Evolutionary conservation across 2,329 filamentous ascomycete species (phyloP).

Genomic region (Alternaria brassicae): DNA sequence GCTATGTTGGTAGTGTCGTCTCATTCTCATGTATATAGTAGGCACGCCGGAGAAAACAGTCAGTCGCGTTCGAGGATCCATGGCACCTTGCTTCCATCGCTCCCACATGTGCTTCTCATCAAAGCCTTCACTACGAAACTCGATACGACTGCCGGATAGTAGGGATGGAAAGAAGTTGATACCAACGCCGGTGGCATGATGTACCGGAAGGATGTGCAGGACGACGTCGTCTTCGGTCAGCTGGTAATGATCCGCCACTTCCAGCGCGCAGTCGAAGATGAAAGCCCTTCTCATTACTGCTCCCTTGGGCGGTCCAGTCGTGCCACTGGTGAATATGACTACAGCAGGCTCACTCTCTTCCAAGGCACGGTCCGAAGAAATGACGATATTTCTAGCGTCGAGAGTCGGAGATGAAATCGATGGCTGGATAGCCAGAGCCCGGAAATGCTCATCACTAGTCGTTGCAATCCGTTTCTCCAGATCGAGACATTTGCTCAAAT

Average conservation of each 20-base stretch:
- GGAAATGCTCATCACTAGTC: conserved; percentile 43
- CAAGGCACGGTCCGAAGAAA: conserved; percentile 52
- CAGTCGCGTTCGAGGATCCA: conserved; percentile 29
- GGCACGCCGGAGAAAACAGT: conserved; percentile 49
- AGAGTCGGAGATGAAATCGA: conserved; percentile 42
- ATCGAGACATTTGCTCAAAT: conserved; percentile 40
- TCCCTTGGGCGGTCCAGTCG: conserved; percentile 56
- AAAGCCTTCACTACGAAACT: conserved; percentile 47
- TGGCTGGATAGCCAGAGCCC: conserved; percentile 48
- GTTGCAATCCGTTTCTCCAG: conserved; percentile 36
- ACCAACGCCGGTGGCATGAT: conserved; percentile 47
- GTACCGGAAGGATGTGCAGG: conserved; percentile 47
- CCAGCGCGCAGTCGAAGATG: conserved; percentile 46
- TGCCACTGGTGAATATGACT: conserved; percentile 58
- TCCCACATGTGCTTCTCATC: conserved; percentile 48
- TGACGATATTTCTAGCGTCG: conserved; percentile 44
- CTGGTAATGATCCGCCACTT: conserved; percentile 44
- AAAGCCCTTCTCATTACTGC: conserved; percentile 55
- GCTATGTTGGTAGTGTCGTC: conserved; percentile 45
- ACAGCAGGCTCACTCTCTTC: conserved; percentile 52
- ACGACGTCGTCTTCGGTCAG: conserved; percentile 43
- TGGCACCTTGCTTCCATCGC: conserved; percentile 41
- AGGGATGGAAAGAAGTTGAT: conserved; percentile 49
- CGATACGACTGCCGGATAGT: conserved; percentile 42
- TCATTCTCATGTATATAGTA: conserved; percentile 49